These are phyloP conservation scores for Marasmius fiardii DNA, from an alignment of 1,284 basidiomycete species.

Conservation along the genomic window DNA sequence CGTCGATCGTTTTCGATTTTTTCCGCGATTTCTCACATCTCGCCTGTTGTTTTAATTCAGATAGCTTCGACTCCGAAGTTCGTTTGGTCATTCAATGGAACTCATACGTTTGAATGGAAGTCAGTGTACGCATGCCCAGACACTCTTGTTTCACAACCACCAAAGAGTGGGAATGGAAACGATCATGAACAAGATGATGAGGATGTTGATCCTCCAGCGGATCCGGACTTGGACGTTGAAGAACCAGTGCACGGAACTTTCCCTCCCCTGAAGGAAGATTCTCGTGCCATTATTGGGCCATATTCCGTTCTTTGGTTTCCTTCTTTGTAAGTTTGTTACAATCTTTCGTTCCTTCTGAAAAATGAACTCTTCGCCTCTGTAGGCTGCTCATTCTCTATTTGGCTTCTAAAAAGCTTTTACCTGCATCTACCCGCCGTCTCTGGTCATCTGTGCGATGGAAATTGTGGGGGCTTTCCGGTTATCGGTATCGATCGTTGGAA, in stretches of 20 bases:
- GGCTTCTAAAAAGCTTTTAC: too few species aligned
- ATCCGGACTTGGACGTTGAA: constrained; percentile 15
- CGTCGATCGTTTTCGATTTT: not conserved
- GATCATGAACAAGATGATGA: not conserved
- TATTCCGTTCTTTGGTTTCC: too few species aligned
- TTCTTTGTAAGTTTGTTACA: too few species aligned
- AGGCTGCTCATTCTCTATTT: too few species aligned
- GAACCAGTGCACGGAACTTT: not conserved
- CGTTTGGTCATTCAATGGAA: constrained; percentile 27
- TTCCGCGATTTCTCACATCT: not conserved
- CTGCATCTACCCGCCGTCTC: not conserved
- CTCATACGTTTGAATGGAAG: constrained; percentile 30
- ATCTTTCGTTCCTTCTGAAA: too few species aligned
- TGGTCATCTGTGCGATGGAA: not conserved
- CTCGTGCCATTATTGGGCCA: too few species aligned
- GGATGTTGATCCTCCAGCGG: constrained; percentile 10
- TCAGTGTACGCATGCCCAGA: constrained; percentile 27
- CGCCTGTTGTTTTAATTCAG: not conserved
- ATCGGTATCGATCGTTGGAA: too few species aligned
- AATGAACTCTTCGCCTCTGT: too few species aligned
- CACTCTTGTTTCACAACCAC: constrained; percentile 20
- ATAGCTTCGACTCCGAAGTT: constrained; percentile 23
- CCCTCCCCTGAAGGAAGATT: too few species aligned
- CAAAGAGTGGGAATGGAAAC: constrained; percentile 7
- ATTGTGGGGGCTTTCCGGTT: too few species aligned